Conservation (phyloP, 2,329 filamentous ascomycete genomes). For the Byssochlamys sp. region DNA sequence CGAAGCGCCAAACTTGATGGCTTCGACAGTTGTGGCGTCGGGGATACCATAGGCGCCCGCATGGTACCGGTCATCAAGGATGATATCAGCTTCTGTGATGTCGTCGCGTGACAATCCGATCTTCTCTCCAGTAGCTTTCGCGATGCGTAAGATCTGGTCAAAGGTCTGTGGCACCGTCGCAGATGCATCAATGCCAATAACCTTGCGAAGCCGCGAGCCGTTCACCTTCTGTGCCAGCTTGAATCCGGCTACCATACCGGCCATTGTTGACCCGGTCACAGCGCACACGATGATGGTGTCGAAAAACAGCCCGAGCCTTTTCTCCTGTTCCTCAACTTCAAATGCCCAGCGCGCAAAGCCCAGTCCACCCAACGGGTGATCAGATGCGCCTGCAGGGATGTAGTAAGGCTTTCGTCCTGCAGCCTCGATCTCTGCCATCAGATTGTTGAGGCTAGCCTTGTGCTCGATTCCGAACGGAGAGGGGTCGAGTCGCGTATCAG, state of each 20-base stretch:
- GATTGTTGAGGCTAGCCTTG: constrained; percentile 49
- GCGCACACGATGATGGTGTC: constrained; percentile 60
- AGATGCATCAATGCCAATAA: constrained; percentile 60
- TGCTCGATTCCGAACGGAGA: constrained; percentile 60
- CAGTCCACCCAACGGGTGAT: constrained; percentile 60
- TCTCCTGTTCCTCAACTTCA: constrained; percentile 57
- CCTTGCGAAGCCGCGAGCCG: constrained; percentile 37
- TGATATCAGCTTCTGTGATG: constrained; percentile 53
- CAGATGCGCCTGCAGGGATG: constrained; percentile 61
- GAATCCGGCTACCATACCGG: constrained; percentile 64
- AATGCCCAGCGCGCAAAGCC: constrained; percentile 64
- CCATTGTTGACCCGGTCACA: constrained; percentile 62
- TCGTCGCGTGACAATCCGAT: constrained; percentile 53
- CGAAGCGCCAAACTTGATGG: constrained; percentile 57
- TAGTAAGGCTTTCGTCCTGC: constrained; percentile 57
- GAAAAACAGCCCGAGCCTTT: constrained; percentile 53
- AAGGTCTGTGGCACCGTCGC: constrained; percentile 52
- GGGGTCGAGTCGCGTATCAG: constrained; percentile 52
- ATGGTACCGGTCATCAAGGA: constrained; percentile 57
- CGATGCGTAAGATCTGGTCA: constrained; percentile 58
- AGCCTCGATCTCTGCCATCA: constrained; percentile 45
- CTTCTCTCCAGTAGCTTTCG: constrained; percentile 51
- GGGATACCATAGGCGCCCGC: constrained; percentile 60
- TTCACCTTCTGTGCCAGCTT: constrained; percentile 49
- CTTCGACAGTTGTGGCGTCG: constrained; percentile 51